phyloP scores from a whole-genome alignment of 176 grass and related monocot species.

The Oryza glaberrima region DNA sequence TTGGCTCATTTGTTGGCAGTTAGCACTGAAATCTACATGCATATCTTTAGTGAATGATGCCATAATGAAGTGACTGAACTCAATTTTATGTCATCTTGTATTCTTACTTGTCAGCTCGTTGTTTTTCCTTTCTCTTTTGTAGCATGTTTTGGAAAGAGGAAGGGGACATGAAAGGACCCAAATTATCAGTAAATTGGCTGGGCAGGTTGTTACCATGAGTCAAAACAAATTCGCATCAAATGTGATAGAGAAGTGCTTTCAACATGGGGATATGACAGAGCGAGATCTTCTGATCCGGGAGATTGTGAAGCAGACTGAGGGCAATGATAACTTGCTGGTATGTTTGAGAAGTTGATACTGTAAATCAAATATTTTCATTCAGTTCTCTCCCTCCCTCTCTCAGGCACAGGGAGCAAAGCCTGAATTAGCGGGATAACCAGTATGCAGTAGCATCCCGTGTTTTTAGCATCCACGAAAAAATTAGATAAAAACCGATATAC shows the following conservation, averaged over 20 bases:
- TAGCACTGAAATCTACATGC: conserved; percentile 2
- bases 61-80: background rate
- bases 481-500: background rate
- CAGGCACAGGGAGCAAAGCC: background rate
- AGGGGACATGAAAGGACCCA: conserved; percentile 67
- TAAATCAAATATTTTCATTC: conserved; percentile 3
- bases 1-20: conserved; percentile 6
- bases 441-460: background rate
- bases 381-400: background rate
- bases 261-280: conserved; percentile 68
- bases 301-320: conserved; percentile 89
- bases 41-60: conserved; percentile 18
- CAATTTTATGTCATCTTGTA: background rate
- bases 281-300: conserved; percentile 71
- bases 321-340: conserved; percentile 87
- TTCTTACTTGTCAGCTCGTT: conserved; percentile 22
- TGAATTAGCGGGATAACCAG: background rate
- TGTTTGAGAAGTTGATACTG: conserved; percentile 24
- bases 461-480: background rate
- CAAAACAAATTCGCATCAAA: conserved; percentile 97
- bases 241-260: conserved; percentile 96
- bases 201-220: conserved; percentile 88
- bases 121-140: conserved; percentile 22
- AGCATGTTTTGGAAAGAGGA: conserved; percentile 96
- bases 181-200: conserved; percentile 86